These are phyloP conservation scores for Psidium guajava DNA, from an alignment of 345 rosid genomes.

Conservation along the genomic window DNA sequence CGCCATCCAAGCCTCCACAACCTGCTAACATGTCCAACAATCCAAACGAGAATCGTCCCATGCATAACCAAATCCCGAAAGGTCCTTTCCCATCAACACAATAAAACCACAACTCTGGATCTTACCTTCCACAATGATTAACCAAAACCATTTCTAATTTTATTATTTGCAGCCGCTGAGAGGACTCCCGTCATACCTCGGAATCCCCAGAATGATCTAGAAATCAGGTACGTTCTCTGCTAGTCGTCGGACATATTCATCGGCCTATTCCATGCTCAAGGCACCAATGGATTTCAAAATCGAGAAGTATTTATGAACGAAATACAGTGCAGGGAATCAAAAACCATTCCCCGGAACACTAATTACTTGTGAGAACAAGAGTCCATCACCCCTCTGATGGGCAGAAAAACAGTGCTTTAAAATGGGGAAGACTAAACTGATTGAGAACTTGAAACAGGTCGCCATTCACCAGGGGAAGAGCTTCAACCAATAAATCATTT, in stretches of 20 bases:
- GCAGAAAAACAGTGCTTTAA: background rate
- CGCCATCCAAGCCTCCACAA: slow-evolving; percentile 14
- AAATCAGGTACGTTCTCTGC: slow-evolving; percentile 16
- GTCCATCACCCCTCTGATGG: background rate
- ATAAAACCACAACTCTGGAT: background rate
- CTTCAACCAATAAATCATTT: slow-evolving; percentile 13
- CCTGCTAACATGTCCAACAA: background rate
- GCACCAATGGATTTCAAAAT: background rate
- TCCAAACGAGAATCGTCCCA: background rate
- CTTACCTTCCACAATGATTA: background rate
- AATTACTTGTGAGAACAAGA: background rate
- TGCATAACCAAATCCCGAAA: slow-evolving; percentile 3
- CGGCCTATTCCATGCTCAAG: background rate
- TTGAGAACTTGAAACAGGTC: slow-evolving; percentile 28
- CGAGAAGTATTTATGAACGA: background rate
- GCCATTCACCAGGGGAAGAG: slow-evolving; percentile 38
- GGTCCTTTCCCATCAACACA: slow-evolving; percentile 9
- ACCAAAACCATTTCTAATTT: background rate
- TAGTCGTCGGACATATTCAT: background rate
- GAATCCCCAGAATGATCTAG: slow-evolving; percentile 18
- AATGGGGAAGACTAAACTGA: background rate
- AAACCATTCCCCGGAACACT: background rate
- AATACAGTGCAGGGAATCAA: background rate
- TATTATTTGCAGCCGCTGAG: slow-evolving; percentile 3
- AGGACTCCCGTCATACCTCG: slow-evolving; percentile 8